Evolutionary conservation across 306 rosid species (phyloP).

Genomic region (Sechiopsis laciniata): DNA sequence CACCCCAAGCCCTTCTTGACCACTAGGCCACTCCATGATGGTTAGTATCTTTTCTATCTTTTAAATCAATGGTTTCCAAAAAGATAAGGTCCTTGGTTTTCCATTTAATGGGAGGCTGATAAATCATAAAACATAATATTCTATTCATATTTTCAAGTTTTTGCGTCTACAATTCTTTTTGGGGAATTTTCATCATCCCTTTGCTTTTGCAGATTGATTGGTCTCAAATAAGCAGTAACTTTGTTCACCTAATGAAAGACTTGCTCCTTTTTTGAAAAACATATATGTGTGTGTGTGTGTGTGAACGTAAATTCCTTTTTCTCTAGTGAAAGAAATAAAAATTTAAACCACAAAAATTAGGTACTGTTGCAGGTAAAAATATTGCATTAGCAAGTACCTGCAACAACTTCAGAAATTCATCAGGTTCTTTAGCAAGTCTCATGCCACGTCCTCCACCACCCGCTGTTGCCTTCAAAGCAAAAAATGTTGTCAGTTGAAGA

Average conservation of each 20-base stretch:
- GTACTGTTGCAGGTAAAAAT: neutral
- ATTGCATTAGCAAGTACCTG: slow-evolving; percentile 45
- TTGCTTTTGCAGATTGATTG: neutral
- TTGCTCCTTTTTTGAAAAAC: neutral
- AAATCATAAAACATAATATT: no score
- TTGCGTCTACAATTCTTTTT: neutral
- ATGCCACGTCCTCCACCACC: slow-evolving; percentile 99
- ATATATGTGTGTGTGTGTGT: no score
- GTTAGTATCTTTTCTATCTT: no score
- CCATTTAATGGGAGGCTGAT: no score
- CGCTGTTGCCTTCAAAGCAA: slow-evolving; percentile 75
- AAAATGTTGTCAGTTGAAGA: slow-evolving; percentile 35
- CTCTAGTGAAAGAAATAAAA: neutral
- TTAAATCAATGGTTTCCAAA: no score
- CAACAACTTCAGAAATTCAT: slow-evolving; percentile 89
- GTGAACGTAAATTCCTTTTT: neutral
- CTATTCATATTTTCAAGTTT: neutral
- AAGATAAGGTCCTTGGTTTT: no score
- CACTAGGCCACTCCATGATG: no score
- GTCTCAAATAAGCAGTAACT: neutral
- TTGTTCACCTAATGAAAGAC: neutral
- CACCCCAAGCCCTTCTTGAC: no score
- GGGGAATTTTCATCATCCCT: neutral
- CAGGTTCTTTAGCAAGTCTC: slow-evolving; percentile 98
- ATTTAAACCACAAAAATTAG: neutral